Evolutionary conservation across 75 land plant genomes (phyloP).

Genomic region (Selaginella tamariscina): DNA sequence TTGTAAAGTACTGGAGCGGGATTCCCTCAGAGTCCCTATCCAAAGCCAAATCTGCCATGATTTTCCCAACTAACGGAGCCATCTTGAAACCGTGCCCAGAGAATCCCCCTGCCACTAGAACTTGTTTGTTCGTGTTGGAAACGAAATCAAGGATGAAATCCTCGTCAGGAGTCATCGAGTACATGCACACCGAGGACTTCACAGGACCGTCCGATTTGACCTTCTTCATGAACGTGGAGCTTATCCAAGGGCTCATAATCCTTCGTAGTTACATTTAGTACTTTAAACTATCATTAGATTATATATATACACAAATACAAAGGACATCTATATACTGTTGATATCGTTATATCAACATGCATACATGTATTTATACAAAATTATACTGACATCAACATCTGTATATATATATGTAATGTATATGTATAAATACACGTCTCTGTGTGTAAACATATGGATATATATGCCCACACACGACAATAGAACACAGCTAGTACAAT

Average conservation of each 20-base stretch:
- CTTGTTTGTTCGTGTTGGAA: constrained; percentile 33
- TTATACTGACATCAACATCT: too few species aligned
- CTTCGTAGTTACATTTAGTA: too few species aligned
- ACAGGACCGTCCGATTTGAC: constrained; percentile 52
- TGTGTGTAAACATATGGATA: too few species aligned
- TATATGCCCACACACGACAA: too few species aligned
- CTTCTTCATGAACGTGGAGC: constrained; percentile 27
- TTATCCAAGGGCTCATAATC: constrained; percentile 44
- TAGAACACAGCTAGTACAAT: too few species aligned
- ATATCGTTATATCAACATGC: too few species aligned
- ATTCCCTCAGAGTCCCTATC: constrained; percentile 38
- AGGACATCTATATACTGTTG: too few species aligned
- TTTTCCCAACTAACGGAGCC: constrained; percentile 68
- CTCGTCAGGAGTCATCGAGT: constrained; percentile 87
- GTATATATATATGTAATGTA: too few species aligned
- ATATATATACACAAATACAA: too few species aligned
- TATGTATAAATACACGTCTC: too few species aligned
- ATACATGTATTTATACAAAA: too few species aligned
- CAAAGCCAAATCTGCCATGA: constrained; percentile 56
- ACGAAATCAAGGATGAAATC: constrained; percentile 78
- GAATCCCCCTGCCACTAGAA: constrained; percentile 66
- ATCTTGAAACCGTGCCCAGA: constrained; percentile 98
- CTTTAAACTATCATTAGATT: too few species aligned
- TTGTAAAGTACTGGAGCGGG: constrained; percentile 46
- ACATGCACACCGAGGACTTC: constrained; percentile 61